Evolutionary conservation across 1,284 basidiomycete genomes (phyloP), one percentile per base, ranked within the genome.

Genomic region (Leccinum pachyderme): DNA sequence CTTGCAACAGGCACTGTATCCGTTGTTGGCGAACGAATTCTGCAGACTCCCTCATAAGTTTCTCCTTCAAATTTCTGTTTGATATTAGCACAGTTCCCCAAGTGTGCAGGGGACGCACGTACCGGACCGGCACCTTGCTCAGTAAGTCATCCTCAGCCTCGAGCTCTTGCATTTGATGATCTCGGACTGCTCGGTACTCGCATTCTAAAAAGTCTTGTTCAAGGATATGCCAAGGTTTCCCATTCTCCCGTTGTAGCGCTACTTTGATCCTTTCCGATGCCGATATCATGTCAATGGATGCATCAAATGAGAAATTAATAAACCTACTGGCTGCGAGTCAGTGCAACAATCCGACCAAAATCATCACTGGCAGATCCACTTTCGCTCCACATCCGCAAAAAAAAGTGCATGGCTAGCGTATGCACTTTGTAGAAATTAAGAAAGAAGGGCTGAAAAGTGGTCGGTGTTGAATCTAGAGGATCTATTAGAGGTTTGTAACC

Each of bases 361-460:
- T 97, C 93, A 29, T 79, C 84, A 7, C 73, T 71, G 8, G 88
- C 86, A 1, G 95, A 93, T 33, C 90, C 89, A 60, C 91, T 93
- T 72, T 98, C 95, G 64, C 82, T 86, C 95, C 95, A 98, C 88
- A 98, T 96, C 58, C 93, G 83, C 28, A 95, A 74, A 76, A 97
- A 97, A 77, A 98, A 97, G 54, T 85, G 85, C 28, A 91, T 84
- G 2, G 91, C 90, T 4, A 96, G 76, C 6, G 82, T 77, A 72
- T 98, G 95, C 9, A 96, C 86, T 56, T 84, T 86, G 61, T 83
- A 81, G 68, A 95, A 93, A 63, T 92, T 91, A 57, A 98, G 80
- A 70, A 98, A 88, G 75, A 95, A 94, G 0, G 93, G 93, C 62
- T 93, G 89, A 72, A 93, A 95, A 1, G 86, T 82, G 1, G 90